phyloP scores from a whole-genome alignment of 1,284 basidiomycete species.

The Boletellus dicymbophilus region DNA sequence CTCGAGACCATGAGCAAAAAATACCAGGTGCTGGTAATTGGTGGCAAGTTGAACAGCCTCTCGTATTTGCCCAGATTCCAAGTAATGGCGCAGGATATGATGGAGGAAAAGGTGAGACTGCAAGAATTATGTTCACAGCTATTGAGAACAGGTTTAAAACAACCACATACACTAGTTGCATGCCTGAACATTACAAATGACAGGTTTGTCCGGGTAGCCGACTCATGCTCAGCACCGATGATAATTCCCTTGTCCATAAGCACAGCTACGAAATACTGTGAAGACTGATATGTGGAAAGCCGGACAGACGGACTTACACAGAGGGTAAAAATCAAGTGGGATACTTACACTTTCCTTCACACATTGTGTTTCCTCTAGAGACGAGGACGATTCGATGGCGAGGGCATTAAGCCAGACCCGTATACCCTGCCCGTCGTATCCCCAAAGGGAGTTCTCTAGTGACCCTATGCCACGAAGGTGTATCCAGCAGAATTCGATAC shows the following conservation, averaged over 20 bases:
- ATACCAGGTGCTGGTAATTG: conserved; percentile 88
- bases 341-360: conserved; percentile 94
- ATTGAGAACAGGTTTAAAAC: neutral
- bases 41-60: conserved; percentile 88
- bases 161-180: conserved; percentile 74
- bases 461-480: conserved; percentile 91
- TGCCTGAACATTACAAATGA: conserved; percentile 94
- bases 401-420: conserved; percentile 96
- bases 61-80: conserved; percentile 68
- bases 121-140: conserved; percentile 3
- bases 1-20: conserved; percentile 94
- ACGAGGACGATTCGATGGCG: conserved; percentile 70
- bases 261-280: conserved; percentile 60
- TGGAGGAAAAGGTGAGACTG: conserved; percentile 95
- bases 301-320: conserved; percentile 64
- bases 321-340: conserved; percentile 90
- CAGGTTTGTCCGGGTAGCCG: conserved; percentile 73
- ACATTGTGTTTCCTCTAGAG: conserved; percentile 48
- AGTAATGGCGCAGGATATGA: conserved; percentile 85
- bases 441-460: conserved; percentile 97
- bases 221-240: conserved; percentile 93
- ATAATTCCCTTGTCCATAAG: conserved; percentile 99
- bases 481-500: conserved; percentile 99
- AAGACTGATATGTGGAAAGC: conserved; percentile 3
- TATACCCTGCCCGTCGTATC: conserved; percentile 89